Evolutionary conservation across 2,329 filamentous ascomycete species (phyloP), one percentile per base, ranked within the genome.

Genomic region (Myriosclerotinia curreyana): DNA sequence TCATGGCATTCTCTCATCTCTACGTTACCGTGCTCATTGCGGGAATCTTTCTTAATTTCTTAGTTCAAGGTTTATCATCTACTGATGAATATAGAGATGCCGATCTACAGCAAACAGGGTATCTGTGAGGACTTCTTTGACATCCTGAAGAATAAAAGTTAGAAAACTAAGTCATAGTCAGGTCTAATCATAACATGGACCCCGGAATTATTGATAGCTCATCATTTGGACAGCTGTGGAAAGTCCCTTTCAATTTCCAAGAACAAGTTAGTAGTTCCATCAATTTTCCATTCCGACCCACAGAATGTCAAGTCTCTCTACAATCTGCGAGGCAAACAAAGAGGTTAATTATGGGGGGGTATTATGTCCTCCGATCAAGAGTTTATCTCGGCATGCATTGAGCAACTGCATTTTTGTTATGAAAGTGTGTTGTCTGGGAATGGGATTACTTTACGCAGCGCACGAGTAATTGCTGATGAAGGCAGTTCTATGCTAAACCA

Each of bases 121-220:
- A 60, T 28, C 5, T 60, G 58, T 60, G 6, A 31, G 58, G 38
- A 31, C 2, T 31, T 28, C 1, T 12, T 9, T 40, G 1, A 15
- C 11, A 28, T 53, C 17, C 17, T 15, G 28, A 31, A 25, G 7
- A 38, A n/a, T n/a, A n/a, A n/a, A n/a, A n/a, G n/a, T n/a, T n/a
- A n/a, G 28, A 28, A n/a, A 3, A 42, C 34, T 60, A 11, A 53
- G 12, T 11, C 15, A 40, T 11, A 28, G 7, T 15, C 5, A 60
- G 58, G 14, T 17, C 58, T 28, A 86, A 84, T 70, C 84, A 87
- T 71, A 87, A 87, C 73, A 83, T 87, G 80, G 83, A 87, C 69
- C 85, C 85, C 0, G 77, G 80, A 17, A 75, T 86, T 11, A 83
- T 87, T 2, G 79, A 77, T 49, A 83, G 81, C 63, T 73, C 79